Evolutionary conservation across 2,329 filamentous ascomycete species (phyloP).

Genomic region (Trichophyton simii): DNA sequence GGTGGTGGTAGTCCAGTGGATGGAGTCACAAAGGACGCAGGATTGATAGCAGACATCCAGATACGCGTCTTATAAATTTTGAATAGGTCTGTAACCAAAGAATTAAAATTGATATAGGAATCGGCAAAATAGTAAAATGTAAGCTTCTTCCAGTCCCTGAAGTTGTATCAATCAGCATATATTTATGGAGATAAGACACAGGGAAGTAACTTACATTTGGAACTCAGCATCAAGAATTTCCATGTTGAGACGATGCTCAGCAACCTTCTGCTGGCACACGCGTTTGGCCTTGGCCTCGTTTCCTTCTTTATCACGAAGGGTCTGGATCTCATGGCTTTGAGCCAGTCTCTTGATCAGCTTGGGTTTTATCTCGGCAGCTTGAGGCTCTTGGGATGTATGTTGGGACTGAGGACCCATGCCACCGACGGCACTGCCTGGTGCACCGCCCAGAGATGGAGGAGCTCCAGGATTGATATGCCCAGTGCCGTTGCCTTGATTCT

Average conservation of each 20-base stretch:
- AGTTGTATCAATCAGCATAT: conserved; percentile 4
- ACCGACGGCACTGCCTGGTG: conserved; percentile 59
- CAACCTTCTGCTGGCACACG: conserved; percentile 91
- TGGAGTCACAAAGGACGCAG: conserved; percentile 80
- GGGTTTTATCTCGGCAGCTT: conserved; percentile 68
- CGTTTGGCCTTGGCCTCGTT: conserved; percentile 96
- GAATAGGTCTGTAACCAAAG: conserved; percentile 90
- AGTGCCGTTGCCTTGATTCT: conserved; percentile 39
- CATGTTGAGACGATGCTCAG: conserved; percentile 90
- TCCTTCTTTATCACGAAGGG: conserved; percentile 86
- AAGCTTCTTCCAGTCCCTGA: conserved; percentile 94
- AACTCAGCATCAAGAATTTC: conserved; percentile 98
- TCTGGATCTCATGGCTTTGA: conserved; percentile 78
- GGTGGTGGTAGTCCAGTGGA: conserved; percentile 57
- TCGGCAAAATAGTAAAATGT: conserved; percentile 99
- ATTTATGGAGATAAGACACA: background rate
- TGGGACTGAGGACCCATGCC: conserved; percentile 65
- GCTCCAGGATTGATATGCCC: conserved; percentile 36
- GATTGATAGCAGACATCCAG: conserved; percentile 99
- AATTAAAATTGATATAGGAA: conserved; percentile 98
- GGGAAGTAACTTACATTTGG: conserved; percentile 64
- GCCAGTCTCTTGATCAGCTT: conserved; percentile 95
- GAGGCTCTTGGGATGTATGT: conserved; percentile 60
- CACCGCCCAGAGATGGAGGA: conserved; percentile 50
- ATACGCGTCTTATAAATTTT: conserved; percentile 99